These are phyloP conservation scores for Candida broadrunensis DNA, from an alignment of 805 yeast genomes.

Conservation along the genomic window DNA sequence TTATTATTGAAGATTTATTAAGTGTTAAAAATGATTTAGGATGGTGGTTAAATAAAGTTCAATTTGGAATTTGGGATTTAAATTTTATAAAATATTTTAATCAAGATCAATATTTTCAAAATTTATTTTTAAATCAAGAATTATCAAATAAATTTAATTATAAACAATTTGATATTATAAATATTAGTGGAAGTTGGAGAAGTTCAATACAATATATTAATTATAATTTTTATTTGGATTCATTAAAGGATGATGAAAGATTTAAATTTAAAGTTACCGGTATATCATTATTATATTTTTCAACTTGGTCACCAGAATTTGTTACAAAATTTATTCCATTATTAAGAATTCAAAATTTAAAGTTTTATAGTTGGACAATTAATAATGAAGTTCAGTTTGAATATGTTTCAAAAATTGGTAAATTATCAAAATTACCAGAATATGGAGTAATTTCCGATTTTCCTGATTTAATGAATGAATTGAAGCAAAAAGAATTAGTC, in stretches of 20 bases:
- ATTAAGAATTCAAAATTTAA: slow-evolving; percentile 26
- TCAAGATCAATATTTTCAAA: slow-evolving; percentile 34
- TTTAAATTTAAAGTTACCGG: slow-evolving; percentile 30
- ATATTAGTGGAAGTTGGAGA: slow-evolving; percentile 34
- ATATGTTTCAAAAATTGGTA: slow-evolving; percentile 26
- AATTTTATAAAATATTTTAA: slow-evolving; percentile 35
- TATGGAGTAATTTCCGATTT: slow-evolving; percentile 36
- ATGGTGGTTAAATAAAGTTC: slow-evolving; percentile 38
- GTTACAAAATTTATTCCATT: slow-evolving; percentile 35
- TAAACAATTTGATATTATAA: slow-evolving; percentile 29
- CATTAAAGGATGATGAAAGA: slow-evolving; percentile 14
- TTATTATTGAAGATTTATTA: slow-evolving; percentile 26
- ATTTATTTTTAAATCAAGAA: slow-evolving; percentile 12
- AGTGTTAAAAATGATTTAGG: slow-evolving; percentile 23
- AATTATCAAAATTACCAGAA: slow-evolving; percentile 19
- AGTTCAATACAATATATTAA: slow-evolving; percentile 28
- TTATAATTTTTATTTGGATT: slow-evolving; percentile 31
- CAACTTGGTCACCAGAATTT: slow-evolving; percentile 36
- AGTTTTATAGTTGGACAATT: slow-evolving; percentile 39
- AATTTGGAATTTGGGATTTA: slow-evolving; percentile 42
- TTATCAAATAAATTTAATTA: slow-evolving; percentile 13
- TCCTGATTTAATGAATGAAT: slow-evolving; percentile 30
- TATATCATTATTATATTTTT: slow-evolving; percentile 33
- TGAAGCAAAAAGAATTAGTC: slow-evolving; percentile 7
- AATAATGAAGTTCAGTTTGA: slow-evolving; percentile 33